These are phyloP conservation scores for Lolium multiflorum DNA, from an alignment of 176 grass and related monocot species.

Conservation along the genomic window DNA sequence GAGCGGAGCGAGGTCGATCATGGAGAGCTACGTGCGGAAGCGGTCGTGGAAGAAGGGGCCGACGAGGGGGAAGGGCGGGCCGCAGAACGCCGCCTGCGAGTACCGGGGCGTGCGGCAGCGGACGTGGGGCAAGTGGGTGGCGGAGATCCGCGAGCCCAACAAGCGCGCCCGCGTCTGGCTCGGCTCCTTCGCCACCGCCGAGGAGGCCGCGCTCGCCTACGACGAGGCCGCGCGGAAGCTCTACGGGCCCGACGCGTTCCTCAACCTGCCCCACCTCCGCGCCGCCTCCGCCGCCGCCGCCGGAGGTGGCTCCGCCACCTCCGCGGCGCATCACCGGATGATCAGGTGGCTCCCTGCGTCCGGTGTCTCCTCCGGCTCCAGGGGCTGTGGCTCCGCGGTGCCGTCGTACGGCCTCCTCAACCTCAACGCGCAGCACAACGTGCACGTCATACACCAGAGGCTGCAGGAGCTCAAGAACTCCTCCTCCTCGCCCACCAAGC, in stretches of 20 bases:
- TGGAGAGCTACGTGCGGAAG: conserved; percentile 70
- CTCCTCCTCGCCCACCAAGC: conserved; percentile 21
- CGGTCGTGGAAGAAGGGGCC: conserved; percentile 98
- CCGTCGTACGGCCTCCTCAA: conserved; percentile 91
- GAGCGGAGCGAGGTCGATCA: conserved; percentile 1
- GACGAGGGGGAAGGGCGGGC: conserved; percentile 72
- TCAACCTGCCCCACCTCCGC: conserved; percentile 97
- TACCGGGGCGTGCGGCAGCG: conserved; percentile 86
- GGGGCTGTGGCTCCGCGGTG: conserved; percentile 11
- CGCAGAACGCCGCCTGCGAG: conserved; percentile 81
- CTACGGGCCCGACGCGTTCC: conserved; percentile 91
- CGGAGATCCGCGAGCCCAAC: conserved; percentile 90
- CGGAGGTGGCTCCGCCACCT: not conserved
- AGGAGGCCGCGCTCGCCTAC: conserved; percentile 91
- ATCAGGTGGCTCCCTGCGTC: conserved; percentile 83
- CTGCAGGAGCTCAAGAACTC: conserved; percentile 82
- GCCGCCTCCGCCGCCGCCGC: conserved; percentile 37
- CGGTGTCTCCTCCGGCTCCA: not conserved
- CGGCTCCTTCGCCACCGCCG: conserved; percentile 87
- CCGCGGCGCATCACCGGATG: conserved; percentile 61
- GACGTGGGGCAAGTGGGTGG: conserved; percentile 93
- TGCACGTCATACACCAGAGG: conserved; percentile 97
- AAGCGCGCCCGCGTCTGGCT: conserved; percentile 82
- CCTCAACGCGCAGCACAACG: conserved; percentile 99
- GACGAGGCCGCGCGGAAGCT: conserved; percentile 88